Base-by-base conservation (phyloP, 2,329 filamentous ascomycete genomes). In the Arthrocladium fulminans region DNA sequence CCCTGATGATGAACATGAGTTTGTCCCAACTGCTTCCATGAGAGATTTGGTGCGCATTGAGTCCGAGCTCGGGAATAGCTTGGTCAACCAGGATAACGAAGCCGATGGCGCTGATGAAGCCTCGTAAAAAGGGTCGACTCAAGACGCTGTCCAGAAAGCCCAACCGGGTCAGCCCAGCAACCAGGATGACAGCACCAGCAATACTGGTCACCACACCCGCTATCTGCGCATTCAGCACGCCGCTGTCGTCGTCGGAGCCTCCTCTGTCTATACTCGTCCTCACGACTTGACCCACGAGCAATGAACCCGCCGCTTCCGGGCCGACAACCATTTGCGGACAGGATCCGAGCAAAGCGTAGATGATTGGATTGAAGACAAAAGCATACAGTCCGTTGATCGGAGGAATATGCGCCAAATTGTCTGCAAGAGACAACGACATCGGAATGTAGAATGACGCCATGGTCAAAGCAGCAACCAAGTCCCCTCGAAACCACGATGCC, bases 371-470 rank as follows among this genome's bases (percentile, higher is more conserved):
- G 70, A 97, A 87, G 53, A 94, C 86, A 63, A 96, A 97, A 13
- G 86, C 80, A 68, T 97, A 98, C 2, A 98, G 75, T 0, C 92
- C 92, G 61, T 95, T 90, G 60, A 97, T 89, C 0, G 92, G 85
- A 7, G 90, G 88, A 1, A 96, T 81, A 63, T 97, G 92, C 4
- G 85, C 88, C 35, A 98, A 80, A 62, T 97, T 97, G 34, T 87
- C 81, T 48, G 92, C 88, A 55, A 94, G 84, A 0, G 92, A 97
- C 12, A 98, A 77, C 0, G 88, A 85, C 89, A 98, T 96, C 45
- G 92, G 92, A 30, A 98, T 84, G 65, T 98, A 98, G 70, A 98
- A 92, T 22, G 89, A 95, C n/a, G 90, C 87, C 71, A 98, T 84
- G n/a, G 92, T 97, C 54, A 97, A 65, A 42, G 90, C 89, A 7